These are phyloP conservation scores for Ceratopteris richardii DNA, from an alignment of 75 land plant genomes.

Conservation along the genomic window DNA sequence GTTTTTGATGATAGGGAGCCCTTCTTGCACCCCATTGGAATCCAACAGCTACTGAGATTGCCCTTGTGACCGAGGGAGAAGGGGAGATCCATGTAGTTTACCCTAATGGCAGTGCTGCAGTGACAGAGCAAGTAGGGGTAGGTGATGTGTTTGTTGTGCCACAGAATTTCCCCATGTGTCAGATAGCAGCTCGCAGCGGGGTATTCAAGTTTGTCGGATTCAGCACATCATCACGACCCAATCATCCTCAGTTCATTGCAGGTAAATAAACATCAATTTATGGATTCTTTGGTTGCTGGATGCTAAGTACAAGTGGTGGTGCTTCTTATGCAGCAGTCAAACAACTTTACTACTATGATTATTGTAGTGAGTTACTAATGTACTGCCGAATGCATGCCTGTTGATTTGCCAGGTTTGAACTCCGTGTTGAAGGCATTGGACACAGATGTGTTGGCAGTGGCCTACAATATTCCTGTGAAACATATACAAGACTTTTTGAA, in stretches of 20 bases:
- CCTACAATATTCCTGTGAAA: constrained; percentile 40
- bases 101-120: constrained; percentile 52
- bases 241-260: constrained; percentile 63
- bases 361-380: too few relatives aligned
- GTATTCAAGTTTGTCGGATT: constrained; percentile 72
- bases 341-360: too few relatives aligned
- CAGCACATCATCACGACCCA: constrained; percentile 50
- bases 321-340: too few relatives aligned
- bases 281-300: not conserved
- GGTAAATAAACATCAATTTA: not conserved
- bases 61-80: constrained; percentile 47
- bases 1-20: constrained; percentile 37
- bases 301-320: too few relatives aligned
- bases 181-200: constrained; percentile 48
- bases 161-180: constrained; percentile 67
- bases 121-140: constrained; percentile 32
- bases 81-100: constrained; percentile 52
- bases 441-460: constrained; percentile 42
- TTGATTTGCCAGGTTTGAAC: constrained; percentile 48
- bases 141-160: constrained; percentile 70
- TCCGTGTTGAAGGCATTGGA: constrained; percentile 39
- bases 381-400: too few relatives aligned
- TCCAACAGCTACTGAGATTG: constrained; percentile 60
- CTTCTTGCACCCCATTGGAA: constrained; percentile 79
- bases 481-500: constrained; percentile 9